A percentile compares a stretch with the other conserved stretches of the same genome.
Conservation (phyloP, 1,284 basidiomycete genomes). For the Sanguinoderma infundibulare region DNA sequence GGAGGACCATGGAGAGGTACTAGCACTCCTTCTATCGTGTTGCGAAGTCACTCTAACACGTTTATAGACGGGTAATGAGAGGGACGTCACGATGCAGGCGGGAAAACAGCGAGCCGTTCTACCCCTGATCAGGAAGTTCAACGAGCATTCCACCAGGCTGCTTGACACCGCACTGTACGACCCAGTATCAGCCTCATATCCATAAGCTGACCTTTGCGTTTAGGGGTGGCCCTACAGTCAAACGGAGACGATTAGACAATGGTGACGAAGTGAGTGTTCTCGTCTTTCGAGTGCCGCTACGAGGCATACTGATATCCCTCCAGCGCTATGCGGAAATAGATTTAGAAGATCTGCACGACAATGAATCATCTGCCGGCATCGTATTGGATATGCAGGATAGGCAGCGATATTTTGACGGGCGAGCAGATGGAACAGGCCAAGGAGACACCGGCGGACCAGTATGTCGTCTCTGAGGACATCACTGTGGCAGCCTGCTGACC, state of each 20-base stretch:
- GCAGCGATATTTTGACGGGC: conserved; percentile 76
- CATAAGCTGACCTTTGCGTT: conserved; percentile 5
- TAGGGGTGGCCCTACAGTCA: conserved; percentile 64
- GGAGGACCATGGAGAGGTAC: conserved; percentile 90
- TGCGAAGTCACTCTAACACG: conserved; percentile 6
- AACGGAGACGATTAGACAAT: conserved; percentile 59
- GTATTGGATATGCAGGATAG: conserved; percentile 84
- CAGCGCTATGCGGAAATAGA: conserved; percentile 76
- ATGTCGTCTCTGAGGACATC: conserved; percentile 9
- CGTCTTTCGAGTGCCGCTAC: neutral
- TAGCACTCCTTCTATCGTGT: neutral
- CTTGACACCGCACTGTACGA: conserved; percentile 77
- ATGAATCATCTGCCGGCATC: conserved; percentile 68
- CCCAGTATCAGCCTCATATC: neutral
- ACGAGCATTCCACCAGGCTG: conserved; percentile 93
- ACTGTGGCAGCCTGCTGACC: neutral
- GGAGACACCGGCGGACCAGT: conserved; percentile 39
- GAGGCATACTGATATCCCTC: neutral
- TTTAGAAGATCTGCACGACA: conserved; percentile 83
- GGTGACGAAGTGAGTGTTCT: conserved; percentile 33
- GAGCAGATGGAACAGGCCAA: conserved; percentile 41
- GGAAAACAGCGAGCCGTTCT: conserved; percentile 87
- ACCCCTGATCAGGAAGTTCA: conserved; percentile 96
- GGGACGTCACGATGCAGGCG: conserved; percentile 95
- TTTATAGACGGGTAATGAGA: conserved; percentile 81